These are phyloP conservation scores for Aspergillus hiratsukae DNA, from an alignment of 2,329 filamentous ascomycete species.

Conservation along the genomic window DNA sequence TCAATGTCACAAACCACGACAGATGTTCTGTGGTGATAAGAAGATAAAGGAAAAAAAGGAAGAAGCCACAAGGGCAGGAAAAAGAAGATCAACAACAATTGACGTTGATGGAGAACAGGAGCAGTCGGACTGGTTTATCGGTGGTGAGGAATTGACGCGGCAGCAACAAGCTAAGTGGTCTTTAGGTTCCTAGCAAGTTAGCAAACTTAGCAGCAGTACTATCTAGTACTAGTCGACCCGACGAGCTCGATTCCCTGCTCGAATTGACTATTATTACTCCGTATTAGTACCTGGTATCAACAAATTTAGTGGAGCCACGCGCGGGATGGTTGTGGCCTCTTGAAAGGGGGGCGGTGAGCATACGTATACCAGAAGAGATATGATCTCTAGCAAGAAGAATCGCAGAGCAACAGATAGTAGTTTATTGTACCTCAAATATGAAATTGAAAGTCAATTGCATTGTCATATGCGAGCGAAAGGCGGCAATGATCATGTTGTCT, in stretches of 20 bases:
- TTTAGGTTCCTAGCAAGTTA: background rate
- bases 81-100: conserved; percentile 1
- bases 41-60: conserved; percentile 6
- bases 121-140: background rate
- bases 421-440: no score
- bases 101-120: background rate
- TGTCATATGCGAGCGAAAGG: background rate
- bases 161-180: background rate
- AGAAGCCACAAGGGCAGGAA: conserved; percentile 1
- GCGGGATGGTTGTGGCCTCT: background rate
- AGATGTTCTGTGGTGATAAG: conserved; percentile 6
- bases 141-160: background rate
- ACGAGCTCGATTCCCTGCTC: background rate
- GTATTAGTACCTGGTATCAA: background rate
- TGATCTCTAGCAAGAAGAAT: no score
- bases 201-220: no score
- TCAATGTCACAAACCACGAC: conserved; percentile 8
- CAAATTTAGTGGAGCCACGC: background rate
- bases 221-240: background rate
- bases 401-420: no score
- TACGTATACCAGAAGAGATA: background rate
- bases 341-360: background rate
- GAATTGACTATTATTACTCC: background rate
- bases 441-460: background rate
- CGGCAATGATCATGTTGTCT: background rate